Evolutionary conservation across 2,329 filamentous ascomycete species (phyloP).

Genomic region (Epichloe hybrida): DNA sequence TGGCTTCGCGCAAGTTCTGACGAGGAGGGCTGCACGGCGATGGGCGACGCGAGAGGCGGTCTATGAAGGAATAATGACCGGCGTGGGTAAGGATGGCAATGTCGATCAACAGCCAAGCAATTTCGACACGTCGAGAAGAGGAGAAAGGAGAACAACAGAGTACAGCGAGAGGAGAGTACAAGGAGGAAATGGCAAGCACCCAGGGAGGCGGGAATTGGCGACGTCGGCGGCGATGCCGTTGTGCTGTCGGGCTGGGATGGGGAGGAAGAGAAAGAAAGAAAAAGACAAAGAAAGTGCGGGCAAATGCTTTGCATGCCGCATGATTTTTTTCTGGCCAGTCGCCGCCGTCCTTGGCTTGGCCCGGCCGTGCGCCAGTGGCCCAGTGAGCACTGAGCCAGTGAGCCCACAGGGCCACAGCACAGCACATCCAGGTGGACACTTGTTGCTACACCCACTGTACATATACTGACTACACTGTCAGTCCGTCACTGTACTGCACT

Average conservation of each 20-base stretch:
- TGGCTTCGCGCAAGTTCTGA: conserved; percentile 3
- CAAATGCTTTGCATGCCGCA: conserved; percentile 9
- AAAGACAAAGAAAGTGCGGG: conserved; percentile 11
- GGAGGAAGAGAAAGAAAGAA: conserved; percentile 13
- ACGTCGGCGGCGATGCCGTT: conserved; percentile 15
- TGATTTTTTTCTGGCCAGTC: not conserved
- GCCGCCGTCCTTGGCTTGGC: not conserved
- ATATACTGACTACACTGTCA: too few species aligned
- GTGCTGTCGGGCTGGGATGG: conserved; percentile 14
- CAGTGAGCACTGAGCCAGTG: too few species aligned
- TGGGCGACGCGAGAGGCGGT: not conserved
- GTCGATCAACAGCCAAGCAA: not conserved
- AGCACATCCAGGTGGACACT: too few species aligned
- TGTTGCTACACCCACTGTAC: too few species aligned
- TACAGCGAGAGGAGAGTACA: conserved; percentile 7
- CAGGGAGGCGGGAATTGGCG: conserved; percentile 12
- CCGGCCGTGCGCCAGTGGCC: not conserved
- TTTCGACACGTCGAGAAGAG: conserved; percentile 1
- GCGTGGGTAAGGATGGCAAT: not conserved
- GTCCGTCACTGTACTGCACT: too few species aligned
- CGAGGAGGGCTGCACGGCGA: not conserved
- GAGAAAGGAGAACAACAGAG: conserved; percentile 1
- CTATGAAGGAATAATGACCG: conserved; percentile 1
- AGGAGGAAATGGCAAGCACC: conserved; percentile 7
- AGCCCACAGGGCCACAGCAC: too few species aligned